Conservation (phyloP, 306 rosid genomes). For the Gynostemma pentaphyllum region DNA sequence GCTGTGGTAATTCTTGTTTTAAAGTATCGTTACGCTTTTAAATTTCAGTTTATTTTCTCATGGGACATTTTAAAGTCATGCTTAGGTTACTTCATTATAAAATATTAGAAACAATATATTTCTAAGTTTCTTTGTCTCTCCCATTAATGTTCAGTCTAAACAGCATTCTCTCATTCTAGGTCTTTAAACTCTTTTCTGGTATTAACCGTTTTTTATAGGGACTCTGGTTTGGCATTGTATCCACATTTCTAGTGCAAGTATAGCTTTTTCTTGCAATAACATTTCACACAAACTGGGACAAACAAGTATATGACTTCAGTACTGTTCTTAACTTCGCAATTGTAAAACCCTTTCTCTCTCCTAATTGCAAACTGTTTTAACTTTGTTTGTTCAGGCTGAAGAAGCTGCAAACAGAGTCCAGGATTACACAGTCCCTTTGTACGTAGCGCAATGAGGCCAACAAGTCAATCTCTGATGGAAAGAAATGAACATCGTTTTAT, state of each 20-base stretch:
- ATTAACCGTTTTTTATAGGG: slow-evolving; percentile 14
- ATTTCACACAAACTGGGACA: slow-evolving; percentile 28
- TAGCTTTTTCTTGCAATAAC: slow-evolving; percentile 19
- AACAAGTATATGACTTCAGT: slow-evolving; percentile 22
- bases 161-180: not conserved
- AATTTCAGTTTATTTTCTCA: too few relatives aligned
- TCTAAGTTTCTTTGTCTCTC: not conserved
- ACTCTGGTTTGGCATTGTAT: slow-evolving; percentile 26
- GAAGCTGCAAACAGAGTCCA: slow-evolving; percentile 24
- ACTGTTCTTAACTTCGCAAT: not conserved
- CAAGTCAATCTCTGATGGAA: too few relatives aligned
- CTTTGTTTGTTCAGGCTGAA: slow-evolving; percentile 15
- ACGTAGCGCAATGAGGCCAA: not conserved
- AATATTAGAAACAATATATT: too few relatives aligned
- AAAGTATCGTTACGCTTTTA: not conserved
- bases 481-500: not conserved
- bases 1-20: slow-evolving; percentile 9
- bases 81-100: not conserved
- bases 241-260: slow-evolving; percentile 24
- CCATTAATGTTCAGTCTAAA: not conserved
- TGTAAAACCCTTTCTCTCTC: not conserved
- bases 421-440: not conserved
- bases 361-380: not conserved
- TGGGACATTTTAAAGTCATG: not conserved
- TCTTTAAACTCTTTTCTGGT: not conserved